Evolutionary conservation across 2,329 filamentous ascomycete species (phyloP).

Genomic region (Scytalidium sp.): DNA sequence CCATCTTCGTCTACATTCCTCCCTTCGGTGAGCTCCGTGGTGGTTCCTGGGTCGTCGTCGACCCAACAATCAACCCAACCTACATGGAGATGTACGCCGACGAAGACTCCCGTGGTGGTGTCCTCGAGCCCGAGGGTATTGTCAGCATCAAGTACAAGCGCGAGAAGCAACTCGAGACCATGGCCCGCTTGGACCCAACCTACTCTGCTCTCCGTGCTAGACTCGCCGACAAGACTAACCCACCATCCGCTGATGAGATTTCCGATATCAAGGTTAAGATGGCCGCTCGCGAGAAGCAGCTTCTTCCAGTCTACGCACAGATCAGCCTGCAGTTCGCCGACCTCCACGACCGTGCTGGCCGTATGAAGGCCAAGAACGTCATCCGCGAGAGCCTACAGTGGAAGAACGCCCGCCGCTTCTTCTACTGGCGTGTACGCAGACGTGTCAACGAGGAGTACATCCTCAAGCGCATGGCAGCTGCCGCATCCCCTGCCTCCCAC

Average conservation of each 20-base stretch:
- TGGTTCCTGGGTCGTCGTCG: slow-evolving; percentile 98
- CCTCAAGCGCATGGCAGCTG: slow-evolving; percentile 75
- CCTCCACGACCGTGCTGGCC: slow-evolving; percentile 91
- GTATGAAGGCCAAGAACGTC: slow-evolving; percentile 96
- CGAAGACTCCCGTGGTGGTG: slow-evolving; percentile 89
- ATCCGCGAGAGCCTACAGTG: slow-evolving; percentile 84
- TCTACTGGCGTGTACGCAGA: slow-evolving; percentile 99
- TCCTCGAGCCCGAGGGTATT: slow-evolving; percentile 96
- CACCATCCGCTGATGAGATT: slow-evolving; percentile 62
- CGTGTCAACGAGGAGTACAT: slow-evolving; percentile 97
- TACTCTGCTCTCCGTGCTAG: slow-evolving; percentile 84
- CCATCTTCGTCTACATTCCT: slow-evolving; percentile 98
- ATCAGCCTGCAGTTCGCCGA: slow-evolving; percentile 97
- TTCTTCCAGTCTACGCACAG: slow-evolving; percentile 91
- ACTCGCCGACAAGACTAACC: slow-evolving; percentile 59
- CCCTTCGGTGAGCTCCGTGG: slow-evolving; percentile 95
- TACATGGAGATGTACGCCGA: slow-evolving; percentile 99
- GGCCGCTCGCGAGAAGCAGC: slow-evolving; percentile 77
- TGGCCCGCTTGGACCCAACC: slow-evolving; percentile 84
- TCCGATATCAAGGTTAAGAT: slow-evolving; percentile 81
- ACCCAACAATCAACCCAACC: slow-evolving; percentile 94
- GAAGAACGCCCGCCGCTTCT: slow-evolving; percentile 90
- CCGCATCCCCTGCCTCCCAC: slow-evolving; percentile 11
- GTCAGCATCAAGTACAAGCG: slow-evolving; percentile 98
- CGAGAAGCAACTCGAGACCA: slow-evolving; percentile 95